Conservation (phyloP, 139 green algal genomes). For the Coccomyxa sp. region DNA sequence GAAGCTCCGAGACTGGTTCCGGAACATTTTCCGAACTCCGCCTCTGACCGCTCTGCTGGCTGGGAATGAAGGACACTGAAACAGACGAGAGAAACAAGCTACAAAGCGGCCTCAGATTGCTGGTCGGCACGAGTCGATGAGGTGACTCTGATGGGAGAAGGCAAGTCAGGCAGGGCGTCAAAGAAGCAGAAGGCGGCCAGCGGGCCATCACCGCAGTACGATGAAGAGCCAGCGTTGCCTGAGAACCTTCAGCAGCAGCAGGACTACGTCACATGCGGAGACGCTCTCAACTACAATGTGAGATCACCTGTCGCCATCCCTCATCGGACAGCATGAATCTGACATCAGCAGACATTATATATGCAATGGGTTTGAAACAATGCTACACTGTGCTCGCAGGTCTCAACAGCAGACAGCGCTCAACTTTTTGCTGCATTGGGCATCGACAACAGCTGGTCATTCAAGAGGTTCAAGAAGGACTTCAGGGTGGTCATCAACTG, state of each 20-base stretch:
- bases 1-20: too few species aligned
- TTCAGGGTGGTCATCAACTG: conserved; percentile 49
- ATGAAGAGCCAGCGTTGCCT: conserved; percentile 19
- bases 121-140: too few species aligned
- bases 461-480: conserved; percentile 59
- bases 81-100: too few species aligned
- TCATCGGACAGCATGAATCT: too few species aligned
- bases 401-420: conserved; percentile 57
- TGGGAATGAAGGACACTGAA: too few species aligned
- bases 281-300: conserved; percentile 74
- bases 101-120: too few species aligned
- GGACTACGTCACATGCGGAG: conserved; percentile 62
- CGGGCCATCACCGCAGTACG: not conserved
- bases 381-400: conserved; percentile 33
- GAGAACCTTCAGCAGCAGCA: conserved; percentile 52
- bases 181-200: not conserved
- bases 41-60: too few species aligned
- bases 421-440: conserved; percentile 61
- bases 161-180: not conserved
- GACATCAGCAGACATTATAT: not conserved
- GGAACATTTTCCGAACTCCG: too few species aligned
- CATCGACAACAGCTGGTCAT: conserved; percentile 73
- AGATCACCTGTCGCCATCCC: conserved; percentile 6
- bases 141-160: too few species aligned
- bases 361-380: not conserved